Base-by-base conservation (phyloP, 2,329 filamentous ascomycete genomes). In the Penicillium sp. region DNA sequence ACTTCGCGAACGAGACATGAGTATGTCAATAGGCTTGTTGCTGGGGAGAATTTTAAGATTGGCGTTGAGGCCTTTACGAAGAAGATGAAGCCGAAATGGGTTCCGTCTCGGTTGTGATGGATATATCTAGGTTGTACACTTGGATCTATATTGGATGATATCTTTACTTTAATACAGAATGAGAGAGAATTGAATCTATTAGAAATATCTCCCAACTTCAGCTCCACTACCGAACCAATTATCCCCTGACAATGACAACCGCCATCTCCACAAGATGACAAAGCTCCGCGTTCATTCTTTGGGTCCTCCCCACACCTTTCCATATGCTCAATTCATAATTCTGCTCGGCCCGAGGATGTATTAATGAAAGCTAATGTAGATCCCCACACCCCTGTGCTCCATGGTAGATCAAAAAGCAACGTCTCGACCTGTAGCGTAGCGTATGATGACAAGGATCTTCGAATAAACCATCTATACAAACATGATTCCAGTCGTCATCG, bases 31-130 rank as follows among this genome's bases (percentile, higher is more conserved):
- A 86, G 48, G 4, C 68, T 96, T 66, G 94, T 96, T 76, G 91
- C 90, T 29, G 93, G 88, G 70, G 84, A 91, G 76, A 93, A 97
- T 75, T 91, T 96, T 77, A 96, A 96, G 83, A 88, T 96, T 72
- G 90, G 90, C 62, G 87, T 63, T 59, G 37, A 67, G 54, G 81
- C 82, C 5, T 85, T 84, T 73, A 75, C 75, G 31, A 88, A 90
- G 74, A 96, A 96, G 84, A 83, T 88, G 78, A 91, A 91, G 81
- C 79, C 92, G 0, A 84, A 91, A 71, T 97, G 92, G 92, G 86
- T 82, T 18, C 58, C 60, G 19, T 66, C 63, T 5, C 54, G 51
- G 45, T 47, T 59, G 31, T 45, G 42, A 45, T 26, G 42, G n/a
- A n/a, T n/a, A n/a, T n/a, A n/a, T n/a, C n/a, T n/a, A n/a, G n/a